Evolutionary conservation across 2,329 filamentous ascomycete species (phyloP), one percentile per base, ranked within the genome.

Genomic region (Penicillium sp.): DNA sequence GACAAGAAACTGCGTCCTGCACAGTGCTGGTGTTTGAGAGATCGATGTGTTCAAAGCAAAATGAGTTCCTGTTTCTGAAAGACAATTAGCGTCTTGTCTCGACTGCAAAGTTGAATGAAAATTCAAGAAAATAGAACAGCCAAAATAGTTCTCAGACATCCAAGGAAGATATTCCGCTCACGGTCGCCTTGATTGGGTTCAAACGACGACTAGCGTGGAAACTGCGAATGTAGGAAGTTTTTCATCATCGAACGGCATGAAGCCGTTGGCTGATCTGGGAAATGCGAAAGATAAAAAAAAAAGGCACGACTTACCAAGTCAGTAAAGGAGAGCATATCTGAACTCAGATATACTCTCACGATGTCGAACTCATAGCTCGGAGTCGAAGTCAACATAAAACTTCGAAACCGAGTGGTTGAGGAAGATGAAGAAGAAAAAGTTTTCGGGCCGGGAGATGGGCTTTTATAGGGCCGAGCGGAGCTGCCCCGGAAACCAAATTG

Each of bases 171-270:
- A 63, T 61, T 66, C 63, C 69, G 68, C 68, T 63, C 69, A 71
- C 53, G 54, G 66, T 62, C 65, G 65, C 67, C 69, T 67, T 59
- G 58, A 59, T 67, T 68, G 63, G 68, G 68, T 71, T 70, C 65
- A 68, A 64, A 53, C 67, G 67, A 70, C 65, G 67, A 58, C 69
- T 71, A 69, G 68, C 68, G 69, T 71, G 69, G 67, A 71, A 71
- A 70, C 69, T 71, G 69, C 72, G 72, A 74, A 74, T 74, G 70
- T 73, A 70, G 70, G 69, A 72, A 67, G 57, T 35, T 70, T 74
- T 74, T 74, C 72, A 74, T 74, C 72, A 73, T 74, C 65, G 59
- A 58, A 69, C 59, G 55, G 55, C 56, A 5, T 43, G 23, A 53
- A 44, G 61, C 62, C 59, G 47, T 45, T 61, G 60, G 65, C 58